A percentile compares a stretch with the other conserved stretches of the same genome.
Evolutionary conservation across 352 stramenopile species (phyloP).

Genomic region (Globisporangium parvum): DNA sequence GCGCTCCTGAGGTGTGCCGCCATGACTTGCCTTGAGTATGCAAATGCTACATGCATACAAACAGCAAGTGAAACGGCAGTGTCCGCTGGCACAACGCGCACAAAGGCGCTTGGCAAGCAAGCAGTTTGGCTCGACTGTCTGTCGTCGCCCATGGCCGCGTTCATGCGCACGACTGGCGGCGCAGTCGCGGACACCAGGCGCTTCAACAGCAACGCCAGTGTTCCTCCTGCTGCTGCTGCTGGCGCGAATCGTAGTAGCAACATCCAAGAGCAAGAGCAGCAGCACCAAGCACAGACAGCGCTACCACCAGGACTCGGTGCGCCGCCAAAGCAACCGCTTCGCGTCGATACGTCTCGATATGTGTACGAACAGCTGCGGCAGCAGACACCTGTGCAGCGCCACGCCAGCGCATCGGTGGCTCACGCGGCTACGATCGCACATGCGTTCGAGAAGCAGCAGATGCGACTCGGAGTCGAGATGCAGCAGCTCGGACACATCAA

Average conservation of each 20-base stretch:
- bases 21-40: no score
- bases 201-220: neutral
- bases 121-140: neutral
- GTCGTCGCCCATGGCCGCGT: neutral
- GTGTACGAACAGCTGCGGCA: constrained; percentile 9
- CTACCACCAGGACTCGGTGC: neutral
- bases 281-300: constrained; percentile 1
- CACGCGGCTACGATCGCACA: neutral
- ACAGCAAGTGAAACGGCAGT: no score
- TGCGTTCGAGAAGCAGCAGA: constrained; percentile 1
- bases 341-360: constrained; percentile 1
- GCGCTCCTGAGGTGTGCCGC: no score
- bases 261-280: no score
- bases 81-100: neutral
- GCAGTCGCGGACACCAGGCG: neutral
- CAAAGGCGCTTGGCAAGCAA: no score
- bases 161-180: neutral
- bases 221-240: neutral
- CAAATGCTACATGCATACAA: no score
- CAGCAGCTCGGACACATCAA: neutral
- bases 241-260: neutral
- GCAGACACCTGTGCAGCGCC: neutral
- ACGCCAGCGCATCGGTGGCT: neutral
- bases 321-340: constrained; percentile 2
- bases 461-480: neutral